Base-by-base conservation (phyloP, 768 basidiomycete species). In the Mycena polygramma region DNA sequence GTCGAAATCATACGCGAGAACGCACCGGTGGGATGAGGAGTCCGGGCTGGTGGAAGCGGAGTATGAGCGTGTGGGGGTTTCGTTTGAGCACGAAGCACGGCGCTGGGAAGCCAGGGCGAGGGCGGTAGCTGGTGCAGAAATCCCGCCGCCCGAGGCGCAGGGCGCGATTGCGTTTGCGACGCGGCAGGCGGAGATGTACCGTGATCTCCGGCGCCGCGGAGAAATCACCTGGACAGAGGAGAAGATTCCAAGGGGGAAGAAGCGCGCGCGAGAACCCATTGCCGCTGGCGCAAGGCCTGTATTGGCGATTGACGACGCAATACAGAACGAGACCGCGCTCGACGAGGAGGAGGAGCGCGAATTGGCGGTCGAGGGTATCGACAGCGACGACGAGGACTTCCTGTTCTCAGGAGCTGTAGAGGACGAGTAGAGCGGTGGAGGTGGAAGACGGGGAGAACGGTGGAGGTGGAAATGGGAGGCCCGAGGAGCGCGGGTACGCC, bases 111-210 rank as follows among this genome's bases (percentile, higher is more conserved):
- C 2, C 17, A 39, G 64, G 39, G 39, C 26, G 17, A n/a, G 14
- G 3, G 55, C 11, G 26, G 41, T 66, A 8, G 26, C 45, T 8
- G 20, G 45, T 6, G 43, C 20, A 17, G 15, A 6, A 19, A 7
- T 57, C 26, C 19, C 39, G 22, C 11, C 4, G 11, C 14, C 2
- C 11, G 9, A 30, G 26, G 52, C 39, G 54, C 24, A 57, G 36
- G 64, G 64, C 14, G 24, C 37, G 14, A 19, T 57, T 20, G 64
- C 64, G 30, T 66, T 57, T 37, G 64, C 55, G 17, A n/a, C 15
- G 43, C 43, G 54, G 35, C 64, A 66, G 24, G 55, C 54, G 57
- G 43, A 46, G 8, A 57, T 57, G 39, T 66, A 15, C 46, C 54
- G 57, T 17, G 43, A 64, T 30, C 46, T 48, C 8, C 46, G 46